These are phyloP conservation scores for Pseudogymnoascus sp. DNA, from an alignment of 2,329 filamentous ascomycete species.

Conservation along the genomic window DNA sequence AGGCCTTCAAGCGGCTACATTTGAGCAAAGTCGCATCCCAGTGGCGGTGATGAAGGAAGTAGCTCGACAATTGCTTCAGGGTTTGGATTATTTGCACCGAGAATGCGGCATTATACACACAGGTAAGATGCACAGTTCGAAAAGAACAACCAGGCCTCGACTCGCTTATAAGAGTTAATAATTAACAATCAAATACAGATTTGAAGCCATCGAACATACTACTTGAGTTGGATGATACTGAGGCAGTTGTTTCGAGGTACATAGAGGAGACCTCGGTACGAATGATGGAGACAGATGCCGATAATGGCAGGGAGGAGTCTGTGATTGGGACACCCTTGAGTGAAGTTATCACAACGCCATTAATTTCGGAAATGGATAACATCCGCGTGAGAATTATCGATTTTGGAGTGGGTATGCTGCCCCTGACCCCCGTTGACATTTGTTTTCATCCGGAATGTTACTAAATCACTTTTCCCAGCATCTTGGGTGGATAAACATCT, in stretches of 20 bases:
- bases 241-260: background rate
- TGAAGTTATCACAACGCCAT: background rate
- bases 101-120: conserved; percentile 20
- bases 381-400: background rate
- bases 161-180: no score
- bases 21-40: background rate
- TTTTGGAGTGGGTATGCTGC: background rate
- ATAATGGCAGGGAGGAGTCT: background rate
- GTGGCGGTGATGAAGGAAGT: background rate
- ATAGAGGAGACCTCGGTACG: background rate
- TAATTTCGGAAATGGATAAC: background rate
- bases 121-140: background rate
- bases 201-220: background rate
- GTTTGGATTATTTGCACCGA: conserved; percentile 15
- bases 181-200: background rate
- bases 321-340: background rate
- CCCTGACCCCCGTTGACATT: background rate
- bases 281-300: background rate
- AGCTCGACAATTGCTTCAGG: conserved; percentile 10
- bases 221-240: background rate
- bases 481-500: background rate
- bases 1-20: background rate
- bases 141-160: background rate
- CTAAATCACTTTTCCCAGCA: background rate
- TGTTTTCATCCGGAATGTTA: background rate